A percentile compares a stretch with the other conserved stretches of the same genome.
phyloP scores from a whole-genome alignment of 208 protist species.

The Leishmania braziliensis region DNA sequence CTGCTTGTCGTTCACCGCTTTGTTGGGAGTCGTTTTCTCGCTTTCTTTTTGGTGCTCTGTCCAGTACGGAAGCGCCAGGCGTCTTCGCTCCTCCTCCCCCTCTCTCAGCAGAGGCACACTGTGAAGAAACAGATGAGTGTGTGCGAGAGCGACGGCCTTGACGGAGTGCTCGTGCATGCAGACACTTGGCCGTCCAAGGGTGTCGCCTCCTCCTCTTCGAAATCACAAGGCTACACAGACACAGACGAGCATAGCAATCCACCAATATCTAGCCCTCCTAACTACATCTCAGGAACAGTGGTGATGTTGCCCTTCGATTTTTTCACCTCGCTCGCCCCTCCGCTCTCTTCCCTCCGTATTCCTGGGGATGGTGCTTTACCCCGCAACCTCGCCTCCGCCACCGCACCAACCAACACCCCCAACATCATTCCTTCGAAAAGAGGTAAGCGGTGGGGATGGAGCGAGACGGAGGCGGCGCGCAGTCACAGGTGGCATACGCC shows the following conservation, averaged over 20 bases:
- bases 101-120: too few species aligned
- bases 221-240: not conserved
- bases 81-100: too few species aligned
- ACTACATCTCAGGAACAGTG: constrained; percentile 37
- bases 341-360: not conserved
- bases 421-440: not conserved
- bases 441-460: not conserved
- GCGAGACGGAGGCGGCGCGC: not conserved
- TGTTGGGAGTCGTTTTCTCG: too few species aligned
- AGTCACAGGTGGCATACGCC: not conserved
- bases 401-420: not conserved
- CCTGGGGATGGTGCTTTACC: not conserved
- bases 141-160: not conserved
- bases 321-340: not conserved
- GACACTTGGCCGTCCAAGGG: too few species aligned
- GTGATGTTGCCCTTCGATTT: not conserved
- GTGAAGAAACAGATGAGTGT: too few species aligned
- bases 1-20: too few species aligned
- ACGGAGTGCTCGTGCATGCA: not conserved
- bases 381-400: not conserved
- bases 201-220: too few species aligned
- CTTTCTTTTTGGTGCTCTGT: too few species aligned
- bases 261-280: constrained; percentile 17
- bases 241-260: not conserved
- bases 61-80: too few species aligned